Percentiles rank a stretch among this genome's conserved stretches.
phyloP scores from a whole-genome alignment of 164 flowering plant genomes.

The Kingdonia uniflora region DNA sequence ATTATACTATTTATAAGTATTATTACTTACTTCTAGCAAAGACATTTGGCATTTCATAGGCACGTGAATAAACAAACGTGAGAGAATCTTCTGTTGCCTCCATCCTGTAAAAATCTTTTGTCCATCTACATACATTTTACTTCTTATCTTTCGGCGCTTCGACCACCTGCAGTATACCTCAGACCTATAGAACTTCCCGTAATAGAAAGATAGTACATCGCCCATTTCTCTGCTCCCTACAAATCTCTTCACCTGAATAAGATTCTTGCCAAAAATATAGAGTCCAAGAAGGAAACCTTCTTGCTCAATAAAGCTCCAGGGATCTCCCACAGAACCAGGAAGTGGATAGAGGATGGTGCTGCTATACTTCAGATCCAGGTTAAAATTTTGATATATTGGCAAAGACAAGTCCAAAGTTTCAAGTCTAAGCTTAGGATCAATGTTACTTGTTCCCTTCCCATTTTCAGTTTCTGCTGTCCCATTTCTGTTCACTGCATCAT shows the following conservation, averaged over 20 bases:
- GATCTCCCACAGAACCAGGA: slow-evolving; percentile 32
- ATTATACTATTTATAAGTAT: too few species aligned
- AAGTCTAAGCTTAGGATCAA: too few species aligned
- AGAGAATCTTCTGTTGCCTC: slow-evolving; percentile 70
- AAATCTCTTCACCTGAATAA: slow-evolving; percentile 50
- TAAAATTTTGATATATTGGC: background rate
- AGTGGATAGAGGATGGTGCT: slow-evolving; percentile 18
- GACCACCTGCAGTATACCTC: slow-evolving; percentile 53
- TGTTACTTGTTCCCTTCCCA: slow-evolving; percentile 2
- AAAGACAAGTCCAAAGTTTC: slow-evolving; percentile 2
- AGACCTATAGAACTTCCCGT: slow-evolving; percentile 69
- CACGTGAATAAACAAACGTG: slow-evolving; percentile 45
- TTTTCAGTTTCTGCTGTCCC: slow-evolving; percentile 4
- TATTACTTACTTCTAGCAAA: slow-evolving; percentile 51
- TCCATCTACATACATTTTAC: slow-evolving; percentile 50
- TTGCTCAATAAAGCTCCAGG: slow-evolving; percentile 63
- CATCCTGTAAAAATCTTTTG: slow-evolving; percentile 63
- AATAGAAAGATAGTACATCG: slow-evolving; percentile 56
- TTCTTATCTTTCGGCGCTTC: slow-evolving; percentile 48
- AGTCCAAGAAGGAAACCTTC: slow-evolving; percentile 70
- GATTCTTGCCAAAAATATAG: slow-evolving; percentile 82
- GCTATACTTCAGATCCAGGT: slow-evolving; percentile 3
- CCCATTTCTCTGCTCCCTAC: slow-evolving; percentile 57
- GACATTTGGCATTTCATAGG: slow-evolving; percentile 35
- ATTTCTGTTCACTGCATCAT: slow-evolving; percentile 7